These are phyloP conservation scores for Penicillium sp. DNA, from an alignment of 2,329 filamentous ascomycete species.

Conservation along the genomic window DNA sequence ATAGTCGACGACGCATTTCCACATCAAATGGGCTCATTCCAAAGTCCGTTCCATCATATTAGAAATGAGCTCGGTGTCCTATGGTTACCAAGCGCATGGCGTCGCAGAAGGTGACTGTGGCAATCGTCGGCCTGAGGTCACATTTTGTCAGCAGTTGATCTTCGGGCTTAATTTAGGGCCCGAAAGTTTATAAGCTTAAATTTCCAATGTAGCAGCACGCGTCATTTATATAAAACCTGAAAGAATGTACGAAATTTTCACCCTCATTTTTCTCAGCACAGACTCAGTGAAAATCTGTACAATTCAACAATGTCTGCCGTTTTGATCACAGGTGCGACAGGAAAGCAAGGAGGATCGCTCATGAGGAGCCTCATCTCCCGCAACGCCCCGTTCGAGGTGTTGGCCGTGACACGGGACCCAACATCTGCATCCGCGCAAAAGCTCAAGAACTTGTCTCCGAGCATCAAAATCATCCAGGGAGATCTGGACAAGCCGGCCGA, in stretches of 20 bases:
- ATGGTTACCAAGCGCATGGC: too few species aligned
- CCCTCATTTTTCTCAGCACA: too few species aligned
- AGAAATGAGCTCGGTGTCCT: constrained; percentile 32
- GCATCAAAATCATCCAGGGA: constrained; percentile 62
- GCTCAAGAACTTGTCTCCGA: constrained; percentile 49
- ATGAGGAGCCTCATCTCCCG: constrained; percentile 38
- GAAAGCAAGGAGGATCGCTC: constrained; percentile 42
- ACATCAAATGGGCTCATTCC: constrained; percentile 24
- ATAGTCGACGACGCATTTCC: constrained; percentile 26
- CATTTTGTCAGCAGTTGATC: too few species aligned
- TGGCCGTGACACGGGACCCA: constrained; percentile 64
- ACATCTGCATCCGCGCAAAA: constrained; percentile 56
- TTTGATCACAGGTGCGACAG: constrained; percentile 17
- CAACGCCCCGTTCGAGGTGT: constrained; percentile 51
- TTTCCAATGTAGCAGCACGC: too few species aligned
- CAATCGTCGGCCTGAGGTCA: too few species aligned
- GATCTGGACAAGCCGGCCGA: constrained; percentile 56
- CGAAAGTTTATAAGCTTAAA: too few species aligned
- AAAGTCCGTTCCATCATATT: constrained; percentile 41
- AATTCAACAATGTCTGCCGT: neutral
- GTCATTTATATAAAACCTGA: constrained; percentile 7
- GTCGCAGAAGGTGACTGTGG: neutral
- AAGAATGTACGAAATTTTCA: too few species aligned
- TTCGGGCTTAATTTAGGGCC: too few species aligned
- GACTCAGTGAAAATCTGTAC: too few species aligned